Evolutionary conservation across 2,329 filamentous ascomycete species (phyloP).

Genomic region (Arthrinium puccinioides): DNA sequence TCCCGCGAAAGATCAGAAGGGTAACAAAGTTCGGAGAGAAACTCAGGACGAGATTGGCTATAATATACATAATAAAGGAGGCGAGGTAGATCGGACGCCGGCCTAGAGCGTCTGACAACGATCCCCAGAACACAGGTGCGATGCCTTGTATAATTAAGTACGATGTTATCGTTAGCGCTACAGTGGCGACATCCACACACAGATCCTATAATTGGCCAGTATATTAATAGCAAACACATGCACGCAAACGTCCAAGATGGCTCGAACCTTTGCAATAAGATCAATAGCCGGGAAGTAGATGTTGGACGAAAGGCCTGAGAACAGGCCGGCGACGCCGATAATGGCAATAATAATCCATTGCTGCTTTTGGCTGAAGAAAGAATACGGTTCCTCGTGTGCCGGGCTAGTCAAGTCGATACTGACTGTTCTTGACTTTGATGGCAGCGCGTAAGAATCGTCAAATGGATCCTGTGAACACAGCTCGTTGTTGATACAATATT

Average conservation of each 20-base stretch:
- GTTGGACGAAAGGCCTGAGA: conserved; percentile 43
- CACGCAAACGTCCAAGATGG: background rate
- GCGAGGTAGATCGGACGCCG: conserved; percentile 36
- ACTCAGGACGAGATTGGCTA: conserved; percentile 37
- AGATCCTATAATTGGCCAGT: conserved; percentile 15
- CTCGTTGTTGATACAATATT: too few species aligned
- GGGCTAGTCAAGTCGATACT: too few species aligned
- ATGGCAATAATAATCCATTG: conserved; percentile 41
- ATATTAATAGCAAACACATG: background rate
- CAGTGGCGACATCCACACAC: conserved; percentile 17
- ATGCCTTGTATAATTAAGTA: conserved; percentile 46
- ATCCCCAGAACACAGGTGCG: conserved; percentile 39
- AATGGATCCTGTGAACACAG: too few species aligned
- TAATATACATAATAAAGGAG: conserved; percentile 38
- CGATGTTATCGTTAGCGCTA: conserved; percentile 34
- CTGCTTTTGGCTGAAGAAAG: conserved; percentile 27
- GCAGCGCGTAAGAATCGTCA: too few species aligned
- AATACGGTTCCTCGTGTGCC: conserved; percentile 17
- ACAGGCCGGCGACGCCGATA: conserved; percentile 41
- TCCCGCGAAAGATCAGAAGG: conserved; percentile 34
- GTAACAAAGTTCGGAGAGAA: conserved; percentile 33
- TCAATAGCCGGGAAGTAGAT: conserved; percentile 42
- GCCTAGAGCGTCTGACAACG: conserved; percentile 38
- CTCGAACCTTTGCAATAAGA: conserved; percentile 23
- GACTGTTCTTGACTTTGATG: too few species aligned